Conservation (phyloP, 805 yeast genomes). For the Wickerhamiella spandovensis region DNA sequence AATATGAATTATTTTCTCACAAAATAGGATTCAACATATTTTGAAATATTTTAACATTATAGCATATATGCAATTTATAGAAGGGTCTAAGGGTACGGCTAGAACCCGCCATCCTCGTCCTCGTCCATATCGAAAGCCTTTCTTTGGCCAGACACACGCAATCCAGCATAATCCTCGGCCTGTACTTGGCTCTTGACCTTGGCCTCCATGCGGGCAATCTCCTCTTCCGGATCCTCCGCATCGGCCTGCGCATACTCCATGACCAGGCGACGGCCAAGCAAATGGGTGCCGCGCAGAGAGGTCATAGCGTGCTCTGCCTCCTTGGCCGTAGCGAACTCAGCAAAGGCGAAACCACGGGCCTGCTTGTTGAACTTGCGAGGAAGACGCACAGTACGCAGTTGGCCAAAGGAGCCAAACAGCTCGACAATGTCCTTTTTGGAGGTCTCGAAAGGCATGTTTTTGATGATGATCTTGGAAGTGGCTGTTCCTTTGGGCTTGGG, state of each 20-base stretch:
- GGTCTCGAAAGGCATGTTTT: conserved; percentile 95
- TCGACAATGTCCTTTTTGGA: conserved; percentile 86
- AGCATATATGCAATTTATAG: not conserved
- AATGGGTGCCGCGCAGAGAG: conserved; percentile 88
- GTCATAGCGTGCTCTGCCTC: conserved; percentile 94
- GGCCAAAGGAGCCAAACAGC: conserved; percentile 88
- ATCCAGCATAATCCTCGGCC: conserved; percentile 56
- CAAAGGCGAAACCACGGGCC: conserved; percentile 96
- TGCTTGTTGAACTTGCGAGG: conserved; percentile 92
- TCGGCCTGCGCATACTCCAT: conserved; percentile 85
- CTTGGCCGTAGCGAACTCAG: conserved; percentile 71
- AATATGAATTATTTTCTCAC: too few species aligned
- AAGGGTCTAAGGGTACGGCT: not conserved
- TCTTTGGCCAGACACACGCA: conserved; percentile 57
- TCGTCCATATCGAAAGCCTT: conserved; percentile 40
- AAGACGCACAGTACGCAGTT: conserved; percentile 83
- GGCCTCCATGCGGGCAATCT: conserved; percentile 78
- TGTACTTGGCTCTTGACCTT: conserved; percentile 73
- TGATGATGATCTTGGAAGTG: conserved; percentile 63
- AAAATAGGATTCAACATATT: too few species aligned
- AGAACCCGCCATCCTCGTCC: conserved; percentile 32
- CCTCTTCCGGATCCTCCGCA: conserved; percentile 73
- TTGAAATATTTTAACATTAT: not conserved
- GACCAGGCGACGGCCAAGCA: conserved; percentile 86
- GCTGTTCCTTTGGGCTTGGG: conserved; percentile 19